Base-by-base conservation (phyloP, 768 basidiomycete species). In the Lactifluus hygrophoroides region DNA sequence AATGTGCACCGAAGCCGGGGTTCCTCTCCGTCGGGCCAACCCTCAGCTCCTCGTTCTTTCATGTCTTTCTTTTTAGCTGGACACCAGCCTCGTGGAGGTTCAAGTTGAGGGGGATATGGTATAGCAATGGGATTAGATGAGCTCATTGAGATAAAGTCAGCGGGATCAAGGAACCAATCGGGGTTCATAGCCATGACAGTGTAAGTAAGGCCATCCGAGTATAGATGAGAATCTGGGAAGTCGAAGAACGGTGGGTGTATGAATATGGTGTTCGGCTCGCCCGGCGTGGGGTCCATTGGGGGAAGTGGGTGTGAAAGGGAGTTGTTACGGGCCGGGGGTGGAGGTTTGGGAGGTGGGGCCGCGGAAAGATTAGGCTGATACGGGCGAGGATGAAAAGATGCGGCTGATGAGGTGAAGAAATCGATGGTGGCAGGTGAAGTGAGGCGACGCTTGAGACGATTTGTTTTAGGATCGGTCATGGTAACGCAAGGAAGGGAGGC, bases 41-140 rank as follows among this genome's bases (percentile, higher is more conserved):
- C 81, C 50, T 86, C 85, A 9, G 75, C 64, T 23, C 85, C 85
- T 51, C 82, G 75, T 40, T 84, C 85, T 67, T 83, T 86, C 23
- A 85, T 70, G 63, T 87, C 86, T 65, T 86, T 88, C 71, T 88
- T 89, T 75, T 85, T 89, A n/a, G 88, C 80, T 27, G 86, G 86
- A 66, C 87, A 89, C 89, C 89, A 91, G 28, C 89, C 89, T 54
- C 89, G 76, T 14, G 89, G 89, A 28, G 89, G 89, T 68, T 91
- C 89, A 13, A 91, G 80, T 68, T 81, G 77, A 38, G 85, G 75
- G 13, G 89, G 89, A 68, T 91, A 91, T 16, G 82, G 72, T 17
- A 88, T 78, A n/a, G 81, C 81, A 51, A 73, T 69, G 5, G 77
- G 69, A 67, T 80, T 79, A 42, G 71, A 69, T 51, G 75, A 72